Percentiles rank a stretch among this genome's conserved stretches.
These are phyloP conservation scores for Artemisia tridentata DNA, from an alignment of 129 eudicot genomes.

Conservation along the genomic window DNA sequence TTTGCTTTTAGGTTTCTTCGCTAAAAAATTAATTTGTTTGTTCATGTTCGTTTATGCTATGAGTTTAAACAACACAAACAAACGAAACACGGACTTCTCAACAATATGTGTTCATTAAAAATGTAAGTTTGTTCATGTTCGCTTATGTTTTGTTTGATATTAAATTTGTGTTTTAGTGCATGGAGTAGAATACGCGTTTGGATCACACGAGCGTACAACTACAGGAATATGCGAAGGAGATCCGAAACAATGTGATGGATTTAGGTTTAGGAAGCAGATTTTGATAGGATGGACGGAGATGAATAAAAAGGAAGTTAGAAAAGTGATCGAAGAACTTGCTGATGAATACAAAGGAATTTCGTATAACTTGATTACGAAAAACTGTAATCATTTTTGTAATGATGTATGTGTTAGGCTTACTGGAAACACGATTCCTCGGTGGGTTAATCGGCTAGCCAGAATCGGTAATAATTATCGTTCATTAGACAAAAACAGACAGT, in stretches of 20 bases:
- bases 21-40: too few species aligned
- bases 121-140: not conserved
- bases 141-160: not conserved
- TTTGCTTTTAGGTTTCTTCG: too few species aligned
- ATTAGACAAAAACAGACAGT: not conserved
- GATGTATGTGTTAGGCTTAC: conserved; percentile 68
- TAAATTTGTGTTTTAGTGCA: conserved; percentile 45
- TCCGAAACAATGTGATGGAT: conserved; percentile 77
- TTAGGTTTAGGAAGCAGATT: conserved; percentile 65
- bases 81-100: too few species aligned
- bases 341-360: conserved; percentile 70
- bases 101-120: too few species aligned
- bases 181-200: conserved; percentile 88
- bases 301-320: conserved; percentile 45
- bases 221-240: conserved; percentile 81
- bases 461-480: conserved; percentile 52
- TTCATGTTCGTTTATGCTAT: too few species aligned
- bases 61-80: too few species aligned
- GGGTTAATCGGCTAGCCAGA: conserved; percentile 93
- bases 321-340: conserved; percentile 65
- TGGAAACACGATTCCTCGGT: conserved; percentile 71
- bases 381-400: conserved; percentile 90
- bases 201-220: conserved; percentile 77
- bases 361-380: conserved; percentile 75
- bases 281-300: conserved; percentile 71